These are phyloP conservation scores for Schwanniomyces vanrijiae DNA, from an alignment of 805 yeast species.

Conservation along the genomic window DNA sequence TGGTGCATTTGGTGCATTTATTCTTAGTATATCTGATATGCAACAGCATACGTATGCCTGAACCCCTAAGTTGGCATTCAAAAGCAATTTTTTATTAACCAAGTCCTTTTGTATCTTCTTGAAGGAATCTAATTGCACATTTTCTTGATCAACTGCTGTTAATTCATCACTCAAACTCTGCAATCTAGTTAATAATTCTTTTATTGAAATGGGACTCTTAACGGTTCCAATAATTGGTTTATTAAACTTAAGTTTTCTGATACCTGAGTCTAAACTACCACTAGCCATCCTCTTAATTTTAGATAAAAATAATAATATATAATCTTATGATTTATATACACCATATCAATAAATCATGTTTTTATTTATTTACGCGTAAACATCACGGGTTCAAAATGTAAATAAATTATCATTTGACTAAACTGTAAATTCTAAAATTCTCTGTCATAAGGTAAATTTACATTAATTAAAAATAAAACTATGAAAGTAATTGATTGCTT, in stretches of 20 bases:
- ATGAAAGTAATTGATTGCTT: conserved; percentile 20
- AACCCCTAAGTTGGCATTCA: conserved; percentile 65
- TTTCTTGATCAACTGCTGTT: conserved; percentile 60
- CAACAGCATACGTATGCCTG: conserved; percentile 73
- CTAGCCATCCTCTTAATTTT: not conserved
- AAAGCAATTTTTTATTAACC: conserved; percentile 56
- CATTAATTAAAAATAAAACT: no score
- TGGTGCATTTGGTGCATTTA: conserved; percentile 91
- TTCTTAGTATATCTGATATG: conserved; percentile 68
- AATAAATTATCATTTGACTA: no score
- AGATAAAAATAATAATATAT: not conserved
- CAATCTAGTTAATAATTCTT: conserved; percentile 59
- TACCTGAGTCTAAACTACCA: not conserved
- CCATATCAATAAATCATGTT: not conserved
- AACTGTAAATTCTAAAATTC: no score
- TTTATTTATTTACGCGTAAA: conserved; percentile 1
- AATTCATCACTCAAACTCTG: conserved; percentile 63
- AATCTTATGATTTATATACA: not conserved
- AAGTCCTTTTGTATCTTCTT: conserved; percentile 48
- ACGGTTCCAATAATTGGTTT: conserved; percentile 57
- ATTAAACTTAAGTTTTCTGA: conserved; percentile 29
- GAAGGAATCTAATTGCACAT: conserved; percentile 46
- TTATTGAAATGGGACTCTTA: conserved; percentile 55
- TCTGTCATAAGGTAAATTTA: no score
- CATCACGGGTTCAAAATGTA: not conserved